A percentile compares a stretch with the other conserved stretches of the same genome.
Conservation (phyloP, 805 yeast species). For the Wickerhamiella cacticola region DNA sequence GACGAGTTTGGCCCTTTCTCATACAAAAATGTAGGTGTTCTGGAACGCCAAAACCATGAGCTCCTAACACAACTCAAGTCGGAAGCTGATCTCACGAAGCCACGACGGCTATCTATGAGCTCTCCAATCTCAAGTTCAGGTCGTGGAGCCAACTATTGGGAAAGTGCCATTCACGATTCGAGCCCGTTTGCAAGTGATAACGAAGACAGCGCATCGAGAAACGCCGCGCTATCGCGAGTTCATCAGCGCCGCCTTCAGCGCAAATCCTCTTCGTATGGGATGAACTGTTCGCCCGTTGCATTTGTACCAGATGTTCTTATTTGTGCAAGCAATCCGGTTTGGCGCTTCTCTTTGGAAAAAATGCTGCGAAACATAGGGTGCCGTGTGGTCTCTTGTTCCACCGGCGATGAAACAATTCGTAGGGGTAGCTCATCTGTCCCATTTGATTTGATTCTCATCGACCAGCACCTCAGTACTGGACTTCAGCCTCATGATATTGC, state of each 20-base stretch:
- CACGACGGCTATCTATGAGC: slow-evolving; percentile 35
- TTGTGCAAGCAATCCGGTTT: slow-evolving; percentile 80
- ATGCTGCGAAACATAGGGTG: slow-evolving; percentile 62
- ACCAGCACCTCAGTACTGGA: slow-evolving; percentile 34
- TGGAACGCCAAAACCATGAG: slow-evolving; percentile 90
- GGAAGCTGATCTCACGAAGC: slow-evolving; percentile 32
- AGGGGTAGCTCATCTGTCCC: slow-evolving; percentile 71
- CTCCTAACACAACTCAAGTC: slow-evolving; percentile 74
- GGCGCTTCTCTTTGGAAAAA: slow-evolving; percentile 52
- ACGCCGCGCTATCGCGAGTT: slow-evolving; percentile 18
- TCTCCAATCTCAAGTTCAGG: slow-evolving; percentile 28
- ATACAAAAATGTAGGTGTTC: slow-evolving; percentile 74
- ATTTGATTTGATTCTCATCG: slow-evolving; percentile 74
- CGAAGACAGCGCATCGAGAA: slow-evolving; percentile 14
- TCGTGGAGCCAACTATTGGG: slow-evolving; percentile 25
- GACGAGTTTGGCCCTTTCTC: slow-evolving; percentile 81
- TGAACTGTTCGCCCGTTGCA: neutral
- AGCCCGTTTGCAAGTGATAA: slow-evolving; percentile 21
- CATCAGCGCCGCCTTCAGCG: slow-evolving; percentile 20
- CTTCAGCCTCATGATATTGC: slow-evolving; percentile 55
- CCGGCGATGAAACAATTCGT: slow-evolving; percentile 73
- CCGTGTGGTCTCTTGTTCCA: slow-evolving; percentile 60
- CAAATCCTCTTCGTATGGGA: slow-evolving; percentile 13
- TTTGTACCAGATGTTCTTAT: slow-evolving; percentile 41
- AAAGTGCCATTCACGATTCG: slow-evolving; percentile 33